Base-by-base conservation (phyloP, 75 land plant genomes). In the Adiantum capillusveneris region DNA sequence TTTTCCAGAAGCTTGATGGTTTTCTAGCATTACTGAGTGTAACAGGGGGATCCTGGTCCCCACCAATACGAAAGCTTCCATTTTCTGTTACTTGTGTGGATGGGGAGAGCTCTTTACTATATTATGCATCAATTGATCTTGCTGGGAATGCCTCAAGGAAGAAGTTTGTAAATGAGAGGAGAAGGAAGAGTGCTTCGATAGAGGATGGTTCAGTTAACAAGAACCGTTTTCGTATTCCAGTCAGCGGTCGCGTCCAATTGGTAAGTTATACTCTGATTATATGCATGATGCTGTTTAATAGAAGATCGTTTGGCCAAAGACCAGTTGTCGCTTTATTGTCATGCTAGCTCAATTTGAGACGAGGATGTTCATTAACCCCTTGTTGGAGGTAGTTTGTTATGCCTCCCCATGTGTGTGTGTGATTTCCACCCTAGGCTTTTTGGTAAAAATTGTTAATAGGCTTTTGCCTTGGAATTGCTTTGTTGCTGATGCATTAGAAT, bases 191-290 rank as follows among this genome's bases (percentile, higher is more conserved):
- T 56, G 63, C 67, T 29, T 75, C 65, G 34, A 49, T 41, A 60
- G 81, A 79, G 52, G 88, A 77, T 30, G 62, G 75, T 3, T 70
- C 67, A 41, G 27, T 60, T 44, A 53, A 51, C 24, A 86, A 65
- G 51, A 79, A 69, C 22, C 83, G 88, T 13, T 68, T 82, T 55
- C 82, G 84, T 22, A 77, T 95, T 52, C 99, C 99, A 21, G 77
- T 86, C 68, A 86, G 85, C 55, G 99, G 99, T 19, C 88, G 97
- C 14, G 85, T 95, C 63, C 97, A 90, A 66, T 78, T 95, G 97
- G 99, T 94, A 88, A 53, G 25, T 53, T 24, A 25, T 26, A 25
- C 5, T 12, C 6, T 48, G 51, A 5, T 48, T 11, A 13, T 18
- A n/a, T n/a, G n/a, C n/a, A n/a, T n/a, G n/a, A n/a, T n/a, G n/a